Evolutionary conservation across 2,329 filamentous ascomycete species (phyloP), one percentile per base, ranked within the genome.

Genomic region (Pseudocercospora fuligena): DNA sequence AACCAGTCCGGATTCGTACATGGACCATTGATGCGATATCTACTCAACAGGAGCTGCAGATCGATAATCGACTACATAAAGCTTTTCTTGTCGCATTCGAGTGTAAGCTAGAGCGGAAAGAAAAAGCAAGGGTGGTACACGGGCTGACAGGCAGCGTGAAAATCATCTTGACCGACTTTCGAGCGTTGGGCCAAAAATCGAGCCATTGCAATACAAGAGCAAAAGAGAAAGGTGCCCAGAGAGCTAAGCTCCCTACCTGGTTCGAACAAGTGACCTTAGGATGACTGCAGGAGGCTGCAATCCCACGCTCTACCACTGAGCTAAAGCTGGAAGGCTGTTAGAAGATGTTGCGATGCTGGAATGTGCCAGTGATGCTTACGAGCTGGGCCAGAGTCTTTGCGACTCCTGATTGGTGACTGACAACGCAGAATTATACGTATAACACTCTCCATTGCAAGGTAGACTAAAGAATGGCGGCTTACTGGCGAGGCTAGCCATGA

Each of bases 301-400:
- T 70, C 69, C 64, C 70, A 73, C 70, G 72, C 72, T 73, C 72
- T 73, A 73, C 72, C 72, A 72, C 72, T 73, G 72, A 73, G 72
- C 72, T 72, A 36, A 36, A 36, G 33, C 33, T 36, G 33, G 12
- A 36, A 14, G 12, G 12, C 12, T 36, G 12, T 36, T 36, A 33
- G 31, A 11, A 33, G 31, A 12, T 33, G 31, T 12, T 14, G 8
- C 4, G 4, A 2, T 14, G 4, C 4, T 33, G 31, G 31, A 33
- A 33, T 14, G 31, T 12, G 9, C 11, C 11, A 11, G 31, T 33
- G 31, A 12, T 16, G 33, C 33, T 36, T 36, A 36, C 33, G 33
- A 36, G 33, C 33, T 16, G 12, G 33, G 31, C 31, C 31, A 33
- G 12, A 12, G 31, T 2, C 31, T 33, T 3, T 40, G 16, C 11